Percentiles rank a stretch among this genome's conserved stretches.
phyloP scores from a whole-genome alignment of 495 filamentous ascomycete species.

The Cairneyella variabilis region DNA sequence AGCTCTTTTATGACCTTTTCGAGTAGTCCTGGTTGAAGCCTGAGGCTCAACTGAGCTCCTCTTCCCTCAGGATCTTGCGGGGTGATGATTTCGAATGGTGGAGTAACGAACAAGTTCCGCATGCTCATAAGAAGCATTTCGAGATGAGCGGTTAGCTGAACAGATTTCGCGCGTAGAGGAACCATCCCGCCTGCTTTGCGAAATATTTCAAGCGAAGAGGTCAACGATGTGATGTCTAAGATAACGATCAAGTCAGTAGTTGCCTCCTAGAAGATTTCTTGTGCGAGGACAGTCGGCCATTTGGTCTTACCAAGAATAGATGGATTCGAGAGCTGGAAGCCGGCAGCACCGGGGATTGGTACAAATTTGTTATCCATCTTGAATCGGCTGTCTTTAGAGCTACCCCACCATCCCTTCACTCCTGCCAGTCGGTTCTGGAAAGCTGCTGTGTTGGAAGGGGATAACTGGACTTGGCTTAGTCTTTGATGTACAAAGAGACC shows the following conservation, averaged over 20 bases:
- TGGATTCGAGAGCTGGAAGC: slow-evolving; percentile 69
- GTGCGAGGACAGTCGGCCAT: too few relatives aligned
- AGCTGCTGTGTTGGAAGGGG: slow-evolving; percentile 25
- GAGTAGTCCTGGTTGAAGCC: slow-evolving; percentile 62
- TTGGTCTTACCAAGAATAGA: too few relatives aligned
- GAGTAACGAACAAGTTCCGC: slow-evolving; percentile 34
- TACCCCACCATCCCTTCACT: slow-evolving; percentile 92
- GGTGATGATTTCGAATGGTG: slow-evolving; percentile 72
- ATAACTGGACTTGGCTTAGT: slow-evolving; percentile 54
- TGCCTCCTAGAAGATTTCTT: too few relatives aligned
- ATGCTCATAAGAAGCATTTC: slow-evolving; percentile 59
- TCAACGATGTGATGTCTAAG: slow-evolving; percentile 64
- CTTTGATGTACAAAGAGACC: slow-evolving; percentile 83
- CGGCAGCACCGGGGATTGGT: slow-evolving; percentile 65
- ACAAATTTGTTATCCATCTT: slow-evolving; percentile 75
- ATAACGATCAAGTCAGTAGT: too few relatives aligned
- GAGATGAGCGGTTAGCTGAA: slow-evolving; percentile 74
- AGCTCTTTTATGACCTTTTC: slow-evolving; percentile 64
- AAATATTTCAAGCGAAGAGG: slow-evolving; percentile 78
- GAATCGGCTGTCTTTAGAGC: slow-evolving; percentile 72
- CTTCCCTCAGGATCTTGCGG: slow-evolving; percentile 66
- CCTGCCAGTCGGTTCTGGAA: slow-evolving; percentile 10
- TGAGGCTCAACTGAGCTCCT: slow-evolving; percentile 83
- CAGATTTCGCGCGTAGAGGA: slow-evolving; percentile 67
- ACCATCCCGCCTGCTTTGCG: slow-evolving; percentile 63